Evolutionary conservation across 2,329 filamentous ascomycete genomes (phyloP).

Genomic region (Talaromyces sp.): DNA sequence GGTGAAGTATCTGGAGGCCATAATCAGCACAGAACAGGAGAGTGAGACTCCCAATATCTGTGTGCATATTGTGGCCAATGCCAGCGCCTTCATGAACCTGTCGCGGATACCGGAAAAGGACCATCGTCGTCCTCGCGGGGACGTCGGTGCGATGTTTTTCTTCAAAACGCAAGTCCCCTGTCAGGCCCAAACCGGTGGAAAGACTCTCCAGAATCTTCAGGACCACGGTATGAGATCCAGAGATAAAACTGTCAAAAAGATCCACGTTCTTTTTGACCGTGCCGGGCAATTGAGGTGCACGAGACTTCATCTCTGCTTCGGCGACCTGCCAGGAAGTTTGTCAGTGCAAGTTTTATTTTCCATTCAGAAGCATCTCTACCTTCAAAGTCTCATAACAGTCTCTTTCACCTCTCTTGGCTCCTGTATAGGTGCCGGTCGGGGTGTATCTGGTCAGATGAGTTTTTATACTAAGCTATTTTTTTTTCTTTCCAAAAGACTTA

Average conservation of each 20-base stretch:
- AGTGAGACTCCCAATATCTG: constrained; percentile 6
- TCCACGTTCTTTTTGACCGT: not conserved
- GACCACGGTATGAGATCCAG: not conserved
- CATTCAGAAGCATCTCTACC: not conserved
- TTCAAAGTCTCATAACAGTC: constrained; percentile 5
- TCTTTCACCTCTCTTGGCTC: constrained; percentile 1
- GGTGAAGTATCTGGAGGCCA: constrained; percentile 1
- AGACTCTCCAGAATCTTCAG: not conserved
- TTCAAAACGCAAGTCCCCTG: not conserved
- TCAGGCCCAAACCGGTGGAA: not conserved
- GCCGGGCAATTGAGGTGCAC: not conserved
- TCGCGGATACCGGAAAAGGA: not conserved
- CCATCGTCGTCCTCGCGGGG: constrained; percentile 1
- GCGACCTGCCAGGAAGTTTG: not conserved
- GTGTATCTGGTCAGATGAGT: constrained; percentile 3
- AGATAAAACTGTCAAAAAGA: constrained; percentile 4
- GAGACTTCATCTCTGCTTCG: not conserved
- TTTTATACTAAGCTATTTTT: not conserved
- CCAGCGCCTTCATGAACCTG: not conserved
- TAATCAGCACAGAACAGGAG: constrained; percentile 1
- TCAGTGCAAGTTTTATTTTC: not conserved
- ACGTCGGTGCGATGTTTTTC: not conserved
- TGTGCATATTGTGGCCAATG: constrained; percentile 4
- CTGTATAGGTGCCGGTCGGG: constrained; percentile 4
- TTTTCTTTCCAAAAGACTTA: not conserved